Evolutionary conservation across 495 filamentous ascomycete genomes (phyloP).

Genomic region (Clavariopsis aquatica): DNA sequence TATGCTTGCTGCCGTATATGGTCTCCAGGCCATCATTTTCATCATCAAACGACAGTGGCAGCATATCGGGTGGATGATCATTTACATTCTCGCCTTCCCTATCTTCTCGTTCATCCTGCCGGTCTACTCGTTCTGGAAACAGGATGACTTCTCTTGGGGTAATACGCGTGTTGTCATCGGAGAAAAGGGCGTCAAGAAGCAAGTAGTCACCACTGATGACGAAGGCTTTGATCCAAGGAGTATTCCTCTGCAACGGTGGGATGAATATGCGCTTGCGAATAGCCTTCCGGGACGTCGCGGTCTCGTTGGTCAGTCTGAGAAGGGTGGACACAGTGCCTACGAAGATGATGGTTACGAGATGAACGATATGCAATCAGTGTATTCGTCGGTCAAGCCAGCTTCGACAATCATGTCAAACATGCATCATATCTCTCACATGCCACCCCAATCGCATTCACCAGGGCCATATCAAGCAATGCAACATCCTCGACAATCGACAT

Average conservation of each 20-base stretch:
- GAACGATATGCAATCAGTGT: constrained; percentile 96
- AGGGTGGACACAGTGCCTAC: constrained; percentile 62
- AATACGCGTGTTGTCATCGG: constrained; percentile 96
- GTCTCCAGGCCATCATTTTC: constrained; percentile 93
- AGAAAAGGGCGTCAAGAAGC: constrained; percentile 88
- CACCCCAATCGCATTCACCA: constrained; percentile 37
- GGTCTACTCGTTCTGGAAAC: constrained; percentile 98
- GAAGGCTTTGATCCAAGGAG: constrained; percentile 86
- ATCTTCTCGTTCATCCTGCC: constrained; percentile 91
- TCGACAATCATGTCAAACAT: constrained; percentile 90
- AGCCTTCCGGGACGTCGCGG: constrained; percentile 90
- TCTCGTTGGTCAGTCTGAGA: constrained; percentile 56
- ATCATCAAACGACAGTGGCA: constrained; percentile 96
- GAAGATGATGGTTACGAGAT: constrained; percentile 76
- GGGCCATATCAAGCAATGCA: constrained; percentile 37
- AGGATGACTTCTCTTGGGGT: constrained; percentile 98
- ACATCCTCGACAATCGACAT: constrained; percentile 48
- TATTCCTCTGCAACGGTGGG: constrained; percentile 94
- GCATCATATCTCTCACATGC: constrained; percentile 50
- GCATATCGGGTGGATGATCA: constrained; percentile 98
- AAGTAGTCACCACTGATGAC: constrained; percentile 80
- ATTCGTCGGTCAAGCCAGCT: constrained; percentile 91
- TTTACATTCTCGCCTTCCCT: constrained; percentile 91
- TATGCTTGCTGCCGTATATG: constrained; percentile 88
- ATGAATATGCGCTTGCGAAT: constrained; percentile 92